Evolutionary conservation across 345 rosid genomes (phyloP), one percentile per base, ranked within the genome.

Genomic region (Rhodamnia argentea): DNA sequence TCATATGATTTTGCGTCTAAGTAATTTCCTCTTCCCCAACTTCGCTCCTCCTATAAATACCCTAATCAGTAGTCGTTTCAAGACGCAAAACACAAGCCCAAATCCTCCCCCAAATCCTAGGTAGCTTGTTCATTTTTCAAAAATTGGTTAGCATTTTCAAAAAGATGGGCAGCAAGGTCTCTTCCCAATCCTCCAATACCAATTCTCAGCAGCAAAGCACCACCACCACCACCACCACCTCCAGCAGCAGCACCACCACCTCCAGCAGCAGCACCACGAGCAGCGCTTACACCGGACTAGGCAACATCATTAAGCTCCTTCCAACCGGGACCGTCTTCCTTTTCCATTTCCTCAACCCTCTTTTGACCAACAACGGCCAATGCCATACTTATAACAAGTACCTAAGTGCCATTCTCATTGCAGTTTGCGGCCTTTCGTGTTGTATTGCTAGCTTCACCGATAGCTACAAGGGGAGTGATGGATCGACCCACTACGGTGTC

Each of bases 251-350:
- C 52, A 50, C 52, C 52, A 50, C 27, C 62, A 58, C 62, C 62
- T 24, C 27, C 62, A 57, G 18, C 70, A 62, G 22, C 75, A 62
- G 10, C 5, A 27, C 5, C 37, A 62, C 23, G 12, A 64, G 44
- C 44, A 64, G 44, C 3, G 89, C 95, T 32, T 92, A 92, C 24
- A 44, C 88, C 10, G 95, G 98, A 27, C 54, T 93, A 1, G 94
- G 94, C 6, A 95, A 93, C 90, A 93, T 96, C 42, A 85, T 96
- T 83, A 93, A 92, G 92, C 94, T 95, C 83, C 96, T 95, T 50
- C 99, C 99, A 0, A 93, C 98, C 8, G 99, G 98, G 89, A 95
- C 96, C 4, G 95, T 96, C 82, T 95, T 95, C 89, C 23, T 92
- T 58, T 96, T 92, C 88, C 96, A 93, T 50, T 92, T 94, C 92